Conservation (phyloP, 805 yeast genomes). For the Starmerella roubikii region DNA sequence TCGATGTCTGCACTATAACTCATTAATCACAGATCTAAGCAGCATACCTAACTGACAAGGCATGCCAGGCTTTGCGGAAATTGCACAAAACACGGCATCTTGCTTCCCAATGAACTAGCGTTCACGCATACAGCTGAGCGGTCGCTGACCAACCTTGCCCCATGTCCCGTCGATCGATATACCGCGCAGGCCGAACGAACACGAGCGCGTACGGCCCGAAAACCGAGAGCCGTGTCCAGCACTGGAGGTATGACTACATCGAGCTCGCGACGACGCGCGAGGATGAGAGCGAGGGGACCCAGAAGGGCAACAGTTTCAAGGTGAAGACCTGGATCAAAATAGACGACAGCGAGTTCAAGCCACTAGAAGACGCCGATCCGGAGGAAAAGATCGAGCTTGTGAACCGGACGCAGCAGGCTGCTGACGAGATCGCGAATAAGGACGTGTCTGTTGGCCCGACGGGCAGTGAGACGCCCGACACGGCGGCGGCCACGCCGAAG, state of each 20-base stretch:
- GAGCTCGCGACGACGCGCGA: slow-evolving; percentile 16
- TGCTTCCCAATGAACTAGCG: too few relatives aligned
- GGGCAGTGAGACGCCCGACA: slow-evolving; percentile 9
- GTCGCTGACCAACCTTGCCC: too few relatives aligned
- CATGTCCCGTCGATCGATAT: slow-evolving; percentile 20
- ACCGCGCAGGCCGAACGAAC: slow-evolving; percentile 16
- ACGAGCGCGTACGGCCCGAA: slow-evolving; percentile 20
- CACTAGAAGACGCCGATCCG: slow-evolving; percentile 28
- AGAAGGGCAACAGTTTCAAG: slow-evolving; percentile 23
- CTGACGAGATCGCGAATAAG: slow-evolving; percentile 7
- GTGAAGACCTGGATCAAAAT: slow-evolving; percentile 19
- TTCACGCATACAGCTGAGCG: too few relatives aligned
- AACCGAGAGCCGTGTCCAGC: slow-evolving; percentile 16
- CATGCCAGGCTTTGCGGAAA: too few relatives aligned
- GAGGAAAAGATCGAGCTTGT: slow-evolving; percentile 35
- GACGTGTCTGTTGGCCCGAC: slow-evolving; percentile 5
- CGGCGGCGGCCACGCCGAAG: background rate
- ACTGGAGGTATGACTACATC: slow-evolving; percentile 16
- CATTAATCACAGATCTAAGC: too few relatives aligned
- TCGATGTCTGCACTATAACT: too few relatives aligned
- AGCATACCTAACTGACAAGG: too few relatives aligned
- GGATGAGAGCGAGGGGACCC: slow-evolving; percentile 23
- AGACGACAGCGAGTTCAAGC: slow-evolving; percentile 14
- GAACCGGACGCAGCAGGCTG: slow-evolving; percentile 11
- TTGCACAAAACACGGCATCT: too few relatives aligned